These are phyloP conservation scores for Physcomitrellopsis africana DNA, from an alignment of 225 moss, liverwort and hornwort species.

Conservation along the genomic window DNA sequence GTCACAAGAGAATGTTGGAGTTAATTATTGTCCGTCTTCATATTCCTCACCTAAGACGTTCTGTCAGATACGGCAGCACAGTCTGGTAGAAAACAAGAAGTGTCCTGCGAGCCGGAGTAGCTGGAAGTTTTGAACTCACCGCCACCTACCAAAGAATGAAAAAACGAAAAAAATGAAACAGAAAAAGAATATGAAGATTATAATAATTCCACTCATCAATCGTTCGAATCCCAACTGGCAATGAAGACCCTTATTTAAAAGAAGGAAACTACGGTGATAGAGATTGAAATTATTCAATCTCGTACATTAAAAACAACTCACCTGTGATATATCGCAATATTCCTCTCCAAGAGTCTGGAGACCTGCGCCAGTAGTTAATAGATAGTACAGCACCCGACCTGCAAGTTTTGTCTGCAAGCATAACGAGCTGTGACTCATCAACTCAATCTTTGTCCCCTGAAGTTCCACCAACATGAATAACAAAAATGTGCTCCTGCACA, in stretches of 20 bases:
- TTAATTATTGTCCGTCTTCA: constrained; percentile 15
- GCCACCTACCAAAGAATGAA: constrained; percentile 59
- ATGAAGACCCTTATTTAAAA: constrained; percentile 10
- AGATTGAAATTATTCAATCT: constrained; percentile 15
- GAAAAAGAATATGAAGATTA: constrained; percentile 4
- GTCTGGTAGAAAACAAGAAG: constrained; percentile 91
- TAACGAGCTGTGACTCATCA: constrained; percentile 17
- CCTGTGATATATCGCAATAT: constrained; percentile 97
- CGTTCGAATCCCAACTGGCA: not conserved
- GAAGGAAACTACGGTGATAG: not conserved
- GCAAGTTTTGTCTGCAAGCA: constrained; percentile 81
- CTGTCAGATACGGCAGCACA: constrained; percentile 82
- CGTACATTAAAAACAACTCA: constrained; percentile 19
- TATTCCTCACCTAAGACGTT: constrained; percentile 81
- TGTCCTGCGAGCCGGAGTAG: constrained; percentile 84
- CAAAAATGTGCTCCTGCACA: not conserved
- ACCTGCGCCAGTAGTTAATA: constrained; percentile 93
- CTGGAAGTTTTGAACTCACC: constrained; percentile 71
- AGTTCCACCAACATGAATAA: constrained; percentile 15
- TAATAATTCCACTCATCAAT: constrained; percentile 24
- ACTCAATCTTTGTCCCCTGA: not conserved
- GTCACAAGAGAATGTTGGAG: constrained; percentile 5
- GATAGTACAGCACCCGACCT: constrained; percentile 91
- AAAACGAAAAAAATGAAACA: too few relatives aligned
- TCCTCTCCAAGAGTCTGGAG: constrained; percentile 98